These are phyloP conservation scores for Lignosus rhinocerotis DNA, from an alignment of 1,284 basidiomycete species.

Conservation along the genomic window DNA sequence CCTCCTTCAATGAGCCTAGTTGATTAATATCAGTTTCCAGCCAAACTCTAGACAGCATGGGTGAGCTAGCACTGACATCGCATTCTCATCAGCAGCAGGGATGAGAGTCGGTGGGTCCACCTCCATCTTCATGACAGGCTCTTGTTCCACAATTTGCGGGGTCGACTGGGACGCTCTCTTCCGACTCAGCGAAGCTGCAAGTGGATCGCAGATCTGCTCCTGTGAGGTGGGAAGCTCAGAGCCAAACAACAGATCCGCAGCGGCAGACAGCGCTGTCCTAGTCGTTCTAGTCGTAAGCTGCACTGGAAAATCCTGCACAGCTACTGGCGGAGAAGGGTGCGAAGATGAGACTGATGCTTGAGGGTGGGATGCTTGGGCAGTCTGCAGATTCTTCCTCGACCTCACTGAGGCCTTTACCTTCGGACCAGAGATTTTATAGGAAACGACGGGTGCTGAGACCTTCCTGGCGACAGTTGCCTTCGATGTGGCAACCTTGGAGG, in stretches of 20 bases:
- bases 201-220: not conserved
- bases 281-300: conserved; percentile 9
- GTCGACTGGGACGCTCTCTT: not conserved
- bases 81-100: not conserved
- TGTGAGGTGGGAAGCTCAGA: not conserved
- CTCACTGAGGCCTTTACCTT: conserved; percentile 2
- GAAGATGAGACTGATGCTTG: not conserved
- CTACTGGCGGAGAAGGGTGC: not conserved
- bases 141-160: not conserved
- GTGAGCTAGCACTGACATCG: not conserved
- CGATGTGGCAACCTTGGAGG: not conserved
- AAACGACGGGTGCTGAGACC: not conserved
- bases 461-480: conserved; percentile 1
- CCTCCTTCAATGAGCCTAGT: not conserved
- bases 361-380: not conserved
- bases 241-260: conserved; percentile 3
- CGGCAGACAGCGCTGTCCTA: conserved; percentile 8
- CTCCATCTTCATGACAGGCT: conserved; percentile 9
- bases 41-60: not conserved
- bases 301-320: not conserved
- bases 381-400: not conserved
- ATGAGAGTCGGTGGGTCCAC: not conserved
- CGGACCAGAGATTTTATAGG: not conserved
- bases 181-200: not conserved
- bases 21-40: not conserved